Evolutionary conservation across 2,329 filamentous ascomycete genomes (phyloP).

Genomic region (Phyllosticta citribraziliensis): DNA sequence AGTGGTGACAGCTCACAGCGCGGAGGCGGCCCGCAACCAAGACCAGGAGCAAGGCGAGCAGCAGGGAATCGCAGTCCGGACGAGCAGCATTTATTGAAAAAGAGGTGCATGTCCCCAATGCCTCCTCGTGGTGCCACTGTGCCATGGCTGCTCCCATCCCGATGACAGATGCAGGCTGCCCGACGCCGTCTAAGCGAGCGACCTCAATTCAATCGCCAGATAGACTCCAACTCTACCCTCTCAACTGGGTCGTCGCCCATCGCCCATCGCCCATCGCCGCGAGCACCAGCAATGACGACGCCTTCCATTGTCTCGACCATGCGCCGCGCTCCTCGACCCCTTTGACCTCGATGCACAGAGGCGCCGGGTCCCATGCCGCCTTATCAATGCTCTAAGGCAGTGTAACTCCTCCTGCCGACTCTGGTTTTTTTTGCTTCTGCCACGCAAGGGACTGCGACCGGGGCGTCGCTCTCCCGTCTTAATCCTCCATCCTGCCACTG

Average conservation of each 20-base stretch:
- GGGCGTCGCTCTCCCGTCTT: neutral
- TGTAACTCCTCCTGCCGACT: neutral
- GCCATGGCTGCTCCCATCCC: neutral
- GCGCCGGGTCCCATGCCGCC: neutral
- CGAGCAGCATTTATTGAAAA: no score
- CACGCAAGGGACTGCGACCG: neutral
- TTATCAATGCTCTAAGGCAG: neutral
- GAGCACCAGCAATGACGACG: neutral
- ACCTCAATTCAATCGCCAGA: neutral
- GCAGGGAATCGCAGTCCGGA: no score
- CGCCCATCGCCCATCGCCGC: neutral
- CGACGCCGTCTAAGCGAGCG: neutral
- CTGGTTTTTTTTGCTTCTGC: neutral
- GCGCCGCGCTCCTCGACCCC: neutral
- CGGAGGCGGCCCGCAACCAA: neutral
- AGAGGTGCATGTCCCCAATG: no score
- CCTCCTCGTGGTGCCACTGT: no score
- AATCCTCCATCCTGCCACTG: neutral
- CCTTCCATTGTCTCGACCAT: neutral
- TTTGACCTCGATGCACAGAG: neutral
- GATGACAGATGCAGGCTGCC: neutral
- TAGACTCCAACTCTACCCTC: neutral
- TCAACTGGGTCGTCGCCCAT: neutral
- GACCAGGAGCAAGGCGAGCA: no score
- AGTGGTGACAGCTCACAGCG: neutral